phyloP scores from a whole-genome alignment of 1,284 basidiomycete species.

The Ustilago tritici region DNA sequence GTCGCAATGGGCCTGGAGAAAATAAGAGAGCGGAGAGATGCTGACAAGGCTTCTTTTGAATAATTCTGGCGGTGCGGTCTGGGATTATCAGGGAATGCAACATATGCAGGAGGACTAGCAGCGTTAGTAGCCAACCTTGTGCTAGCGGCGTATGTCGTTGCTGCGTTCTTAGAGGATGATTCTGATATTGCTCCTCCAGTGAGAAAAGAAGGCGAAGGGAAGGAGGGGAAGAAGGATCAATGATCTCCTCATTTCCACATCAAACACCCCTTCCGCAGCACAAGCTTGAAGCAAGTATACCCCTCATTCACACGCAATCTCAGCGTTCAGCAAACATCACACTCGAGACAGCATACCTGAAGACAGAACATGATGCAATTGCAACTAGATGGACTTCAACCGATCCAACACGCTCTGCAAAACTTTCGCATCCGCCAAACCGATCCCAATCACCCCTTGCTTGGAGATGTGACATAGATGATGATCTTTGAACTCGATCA shows the following conservation, averaged over 20 bases:
- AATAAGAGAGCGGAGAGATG: neutral
- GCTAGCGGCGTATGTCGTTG: slow-evolving; percentile 62
- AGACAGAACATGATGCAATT: neutral
- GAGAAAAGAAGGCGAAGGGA: neutral
- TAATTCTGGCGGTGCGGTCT: neutral
- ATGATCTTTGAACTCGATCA: slow-evolving; percentile 60
- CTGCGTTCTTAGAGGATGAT: slow-evolving; percentile 65
- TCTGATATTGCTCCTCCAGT: slow-evolving; percentile 13
- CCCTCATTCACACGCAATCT: neutral
- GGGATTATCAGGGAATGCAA: slow-evolving; percentile 56
- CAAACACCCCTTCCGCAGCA: neutral
- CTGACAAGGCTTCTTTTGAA: neutral
- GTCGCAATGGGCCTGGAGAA: neutral
- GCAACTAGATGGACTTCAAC: slow-evolving; percentile 32
- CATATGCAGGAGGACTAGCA: slow-evolving; percentile 66
- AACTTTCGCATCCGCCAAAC: slow-evolving; percentile 21
- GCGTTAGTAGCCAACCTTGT: slow-evolving; percentile 68
- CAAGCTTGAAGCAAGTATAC: slow-evolving; percentile 15
- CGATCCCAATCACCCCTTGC: slow-evolving; percentile 33
- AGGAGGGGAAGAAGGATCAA: slow-evolving; percentile 26
- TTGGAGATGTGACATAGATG: slow-evolving; percentile 41
- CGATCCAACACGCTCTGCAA: slow-evolving; percentile 30
- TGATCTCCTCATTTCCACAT: slow-evolving; percentile 6
- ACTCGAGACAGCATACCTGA: neutral
- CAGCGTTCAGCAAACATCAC: neutral